phyloP scores from a whole-genome alignment of 306 rosid genomes.

The Rubus parviflorus region DNA sequence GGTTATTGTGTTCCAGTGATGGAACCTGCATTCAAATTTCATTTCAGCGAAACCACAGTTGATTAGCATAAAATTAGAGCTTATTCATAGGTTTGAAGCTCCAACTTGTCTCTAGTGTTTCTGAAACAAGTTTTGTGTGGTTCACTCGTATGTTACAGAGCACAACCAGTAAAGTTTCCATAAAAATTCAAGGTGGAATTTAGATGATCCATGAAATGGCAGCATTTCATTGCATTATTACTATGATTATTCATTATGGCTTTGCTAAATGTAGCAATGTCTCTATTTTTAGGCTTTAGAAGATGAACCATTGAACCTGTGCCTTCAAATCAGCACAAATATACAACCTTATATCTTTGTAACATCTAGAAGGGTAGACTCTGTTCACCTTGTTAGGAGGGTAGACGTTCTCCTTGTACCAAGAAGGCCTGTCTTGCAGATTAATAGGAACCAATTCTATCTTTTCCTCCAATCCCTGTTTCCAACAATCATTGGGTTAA shows the following conservation, averaged over 20 bases:
- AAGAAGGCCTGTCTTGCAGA: constrained; percentile 71
- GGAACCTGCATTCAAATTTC: constrained; percentile 38
- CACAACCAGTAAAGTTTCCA: not conserved
- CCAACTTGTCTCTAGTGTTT: not conserved
- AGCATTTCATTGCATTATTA: not conserved
- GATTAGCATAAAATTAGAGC: not conserved
- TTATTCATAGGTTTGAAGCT: not conserved
- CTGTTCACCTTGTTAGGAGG: constrained; percentile 64
- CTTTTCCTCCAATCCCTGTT: constrained; percentile 70
- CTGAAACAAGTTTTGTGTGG: not conserved
- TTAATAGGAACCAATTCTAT: constrained; percentile 67
- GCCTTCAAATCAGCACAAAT: not conserved
- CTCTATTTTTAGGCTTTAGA: not conserved
- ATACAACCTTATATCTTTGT: not conserved
- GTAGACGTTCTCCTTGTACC: constrained; percentile 85
- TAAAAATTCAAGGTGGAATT: not conserved
- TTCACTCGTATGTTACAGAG: not conserved
- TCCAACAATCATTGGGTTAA: constrained; percentile 9
- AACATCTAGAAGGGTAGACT: not conserved
- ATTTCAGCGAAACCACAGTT: not conserved
- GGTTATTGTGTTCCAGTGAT: constrained; percentile 60
- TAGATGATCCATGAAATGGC: not conserved
- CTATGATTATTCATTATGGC: not conserved
- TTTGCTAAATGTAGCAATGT: not conserved
- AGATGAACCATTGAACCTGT: not conserved